Base-by-base conservation (phyloP, 2,329 filamentous ascomycete species). In the Lasiodiplodia theobromae region DNA sequence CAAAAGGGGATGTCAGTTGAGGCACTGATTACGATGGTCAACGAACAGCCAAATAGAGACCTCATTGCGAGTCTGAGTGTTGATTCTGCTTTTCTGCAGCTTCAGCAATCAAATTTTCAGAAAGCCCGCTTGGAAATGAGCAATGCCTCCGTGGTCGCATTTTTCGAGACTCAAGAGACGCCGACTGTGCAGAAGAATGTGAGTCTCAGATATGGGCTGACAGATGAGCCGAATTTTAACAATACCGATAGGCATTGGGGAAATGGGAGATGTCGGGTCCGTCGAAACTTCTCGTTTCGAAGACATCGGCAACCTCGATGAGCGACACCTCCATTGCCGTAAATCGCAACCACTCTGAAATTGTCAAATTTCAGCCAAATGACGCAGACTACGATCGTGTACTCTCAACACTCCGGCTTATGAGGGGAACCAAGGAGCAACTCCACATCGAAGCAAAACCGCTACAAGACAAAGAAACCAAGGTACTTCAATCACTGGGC, bases 1-100 rank as follows among this genome's bases (percentile, higher is more conserved):
- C 38, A 62, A 21, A 28, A 25, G 23, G 57, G 38, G 1, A 62
- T 62, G 57, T 49, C 38, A 2, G 28, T 23, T n/a, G 38, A 62
- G 2, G 38, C 57, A 28, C n/a, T 49, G 38, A 62, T 34, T 12
- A 47, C 57, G 38, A 31, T 62, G 38, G 57, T 62, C 44, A 38
- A 31, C 6, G 23, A 47, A 10, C 57, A 62, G 23, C 57, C 57
- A 2, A 62, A 62, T 10, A 12, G 16, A 31, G 57, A 47, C 18
- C 57, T 62, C 16, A 18, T 62, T 47, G 14, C 38, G 16, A 47
- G 57, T 16, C 57, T 62, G 1, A 16, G 14, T 2, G 4, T n/a
- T 2, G 57, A 62, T 7, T 62, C 57, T n/a, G 38, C 21, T 10
- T 31, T 62, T 21, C 57, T 62, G 23, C 23, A 31, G 14, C 38